Conservation (phyloP, 2,329 filamentous ascomycete species). For the Pyrenochaeta sp. region DNA sequence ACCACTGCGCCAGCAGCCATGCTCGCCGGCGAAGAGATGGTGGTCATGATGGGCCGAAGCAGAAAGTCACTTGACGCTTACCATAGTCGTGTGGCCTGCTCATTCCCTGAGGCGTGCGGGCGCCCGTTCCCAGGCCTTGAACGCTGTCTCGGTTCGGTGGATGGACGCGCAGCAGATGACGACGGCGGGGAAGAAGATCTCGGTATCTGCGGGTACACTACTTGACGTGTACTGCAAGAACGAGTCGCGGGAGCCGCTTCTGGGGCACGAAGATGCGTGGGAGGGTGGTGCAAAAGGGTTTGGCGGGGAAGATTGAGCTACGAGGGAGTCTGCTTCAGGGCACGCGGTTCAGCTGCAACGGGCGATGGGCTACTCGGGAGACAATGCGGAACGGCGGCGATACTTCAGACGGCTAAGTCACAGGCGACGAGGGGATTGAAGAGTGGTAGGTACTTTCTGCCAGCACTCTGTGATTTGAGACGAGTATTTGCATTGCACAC, state of each 20-base stretch:
- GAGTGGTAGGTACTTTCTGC: constrained; percentile 9
- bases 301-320: constrained; percentile 11
- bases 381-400: constrained; percentile 9
- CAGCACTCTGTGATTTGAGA: constrained; percentile 18
- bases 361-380: constrained; percentile 1
- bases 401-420: constrained; percentile 1
- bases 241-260: not conserved
- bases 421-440: constrained; percentile 7
- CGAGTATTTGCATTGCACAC: constrained; percentile 28
- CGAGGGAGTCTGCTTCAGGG: constrained; percentile 9
- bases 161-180: constrained; percentile 13
- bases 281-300: constrained; percentile 21
- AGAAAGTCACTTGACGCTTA: constrained; percentile 31
- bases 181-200: constrained; percentile 7
- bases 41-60: constrained; percentile 1
- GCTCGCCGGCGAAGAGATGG: constrained; percentile 1
- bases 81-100: constrained; percentile 52
- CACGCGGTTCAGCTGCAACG: constrained; percentile 20
- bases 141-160: constrained; percentile 23
- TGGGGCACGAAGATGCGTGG: constrained; percentile 14
- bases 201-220: constrained; percentile 11
- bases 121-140: constrained; percentile 35
- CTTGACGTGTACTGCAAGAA: constrained; percentile 6
- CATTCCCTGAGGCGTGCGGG: constrained; percentile 46
- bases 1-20: not conserved